These are phyloP conservation scores for Syzygium aqueum DNA, from an alignment of 345 rosid species.

Conservation along the genomic window DNA sequence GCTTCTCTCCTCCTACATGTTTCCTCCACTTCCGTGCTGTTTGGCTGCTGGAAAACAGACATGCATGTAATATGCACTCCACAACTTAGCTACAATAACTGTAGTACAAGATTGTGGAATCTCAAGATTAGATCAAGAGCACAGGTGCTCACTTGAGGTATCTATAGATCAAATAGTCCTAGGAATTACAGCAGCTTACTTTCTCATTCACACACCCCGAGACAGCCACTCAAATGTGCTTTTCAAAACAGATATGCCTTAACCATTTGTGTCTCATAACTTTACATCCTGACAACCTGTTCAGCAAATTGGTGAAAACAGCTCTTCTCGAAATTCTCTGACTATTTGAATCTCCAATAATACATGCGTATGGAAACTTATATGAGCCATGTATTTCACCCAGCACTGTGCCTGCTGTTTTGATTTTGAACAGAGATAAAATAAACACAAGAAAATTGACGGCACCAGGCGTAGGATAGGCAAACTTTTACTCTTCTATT, in stretches of 20 bases:
- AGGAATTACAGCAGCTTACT: background rate
- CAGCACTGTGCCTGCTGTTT: background rate
- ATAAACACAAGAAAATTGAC: background rate
- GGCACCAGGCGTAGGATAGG: background rate
- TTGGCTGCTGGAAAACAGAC: background rate
- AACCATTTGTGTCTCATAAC: background rate
- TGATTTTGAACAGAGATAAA: background rate
- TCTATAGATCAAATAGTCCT: background rate
- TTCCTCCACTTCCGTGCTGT: background rate
- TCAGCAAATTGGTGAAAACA: background rate
- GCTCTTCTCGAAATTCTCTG: background rate
- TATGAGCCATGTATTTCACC: background rate
- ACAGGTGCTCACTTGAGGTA: background rate
- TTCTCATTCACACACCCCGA: background rate
- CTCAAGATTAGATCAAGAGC: background rate
- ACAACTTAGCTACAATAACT: background rate
- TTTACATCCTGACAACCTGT: background rate
- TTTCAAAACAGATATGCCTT: background rate
- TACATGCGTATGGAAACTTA: background rate
- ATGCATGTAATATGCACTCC: background rate
- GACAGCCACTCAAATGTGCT: background rate
- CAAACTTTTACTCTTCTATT: background rate
- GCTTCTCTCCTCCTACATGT: background rate
- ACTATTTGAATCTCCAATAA: background rate
- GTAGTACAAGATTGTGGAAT: background rate